Evolutionary conservation across 495 filamentous ascomycete genomes (phyloP).

Genomic region (Bathelium albidoporum): DNA sequence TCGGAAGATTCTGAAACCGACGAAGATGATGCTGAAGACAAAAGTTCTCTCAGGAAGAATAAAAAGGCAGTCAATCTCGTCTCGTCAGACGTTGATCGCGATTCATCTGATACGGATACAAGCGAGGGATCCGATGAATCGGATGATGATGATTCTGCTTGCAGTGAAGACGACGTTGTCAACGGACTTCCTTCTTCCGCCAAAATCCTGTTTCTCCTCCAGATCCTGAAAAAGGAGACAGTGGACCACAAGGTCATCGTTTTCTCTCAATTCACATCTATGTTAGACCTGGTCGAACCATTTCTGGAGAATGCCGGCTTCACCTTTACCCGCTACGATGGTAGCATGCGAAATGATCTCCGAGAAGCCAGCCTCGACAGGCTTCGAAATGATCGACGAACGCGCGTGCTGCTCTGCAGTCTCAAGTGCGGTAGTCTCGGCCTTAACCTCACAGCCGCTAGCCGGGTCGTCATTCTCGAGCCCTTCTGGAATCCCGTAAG

Average conservation of each 20-base stretch:
- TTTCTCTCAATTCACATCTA: conserved; percentile 93
- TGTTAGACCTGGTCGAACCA: conserved; percentile 93
- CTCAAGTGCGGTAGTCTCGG: conserved; percentile 88
- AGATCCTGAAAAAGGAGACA: conserved; percentile 69
- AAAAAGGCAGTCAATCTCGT: conserved; percentile 17
- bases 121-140: conserved; percentile 15
- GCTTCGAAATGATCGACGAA: conserved; percentile 60
- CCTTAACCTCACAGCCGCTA: conserved; percentile 88
- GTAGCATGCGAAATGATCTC: conserved; percentile 85
- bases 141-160: conserved; percentile 16
- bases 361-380: conserved; percentile 75
- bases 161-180: conserved; percentile 9
- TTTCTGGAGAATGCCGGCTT: conserved; percentile 67
- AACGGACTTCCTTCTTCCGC: conserved; percentile 58
- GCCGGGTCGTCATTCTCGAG: conserved; percentile 86
- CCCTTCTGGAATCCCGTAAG: conserved; percentile 85
- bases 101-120: conserved; percentile 31
- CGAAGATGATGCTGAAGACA: conserved; percentile 36
- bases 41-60: conserved; percentile 28
- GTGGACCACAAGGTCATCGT: conserved; percentile 86
- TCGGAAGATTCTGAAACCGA: conserved; percentile 47
- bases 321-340: conserved; percentile 82
- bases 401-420: conserved; percentile 78
- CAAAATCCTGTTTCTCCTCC: conserved; percentile 78
- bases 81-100: conserved; percentile 20